These are phyloP conservation scores for Ormosia semicastrata DNA, from an alignment of 306 rosid genomes.

Conservation along the genomic window DNA sequence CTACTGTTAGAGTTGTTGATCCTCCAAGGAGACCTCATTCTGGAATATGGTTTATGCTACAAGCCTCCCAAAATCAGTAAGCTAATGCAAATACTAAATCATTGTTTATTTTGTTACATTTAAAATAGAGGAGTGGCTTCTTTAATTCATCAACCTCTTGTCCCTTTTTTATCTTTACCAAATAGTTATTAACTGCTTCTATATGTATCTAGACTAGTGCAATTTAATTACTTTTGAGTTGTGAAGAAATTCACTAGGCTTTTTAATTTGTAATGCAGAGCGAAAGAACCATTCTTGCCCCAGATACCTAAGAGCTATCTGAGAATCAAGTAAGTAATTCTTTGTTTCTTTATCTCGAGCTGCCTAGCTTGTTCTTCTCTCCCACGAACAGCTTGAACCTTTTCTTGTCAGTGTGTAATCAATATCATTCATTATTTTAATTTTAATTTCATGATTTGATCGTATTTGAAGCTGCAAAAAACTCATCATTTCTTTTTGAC, in stretches of 20 bases:
- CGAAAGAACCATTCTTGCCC: constrained; percentile 79
- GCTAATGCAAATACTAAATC: constrained; percentile 4
- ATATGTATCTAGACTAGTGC: not conserved
- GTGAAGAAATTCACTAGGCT: not conserved
- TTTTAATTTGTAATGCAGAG: constrained; percentile 55
- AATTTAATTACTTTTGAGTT: not conserved
- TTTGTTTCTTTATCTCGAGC: not conserved
- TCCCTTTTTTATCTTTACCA: not conserved
- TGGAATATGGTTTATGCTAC: constrained; percentile 93
- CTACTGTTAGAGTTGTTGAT: constrained; percentile 62
- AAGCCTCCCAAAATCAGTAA: constrained; percentile 92
- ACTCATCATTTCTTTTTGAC: constrained; percentile 21
- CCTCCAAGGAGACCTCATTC: constrained; percentile 92
- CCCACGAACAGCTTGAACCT: not conserved
- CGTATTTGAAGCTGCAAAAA: not conserved
- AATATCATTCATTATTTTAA: constrained; percentile 21
- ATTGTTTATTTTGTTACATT: not conserved
- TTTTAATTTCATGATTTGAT: not conserved
- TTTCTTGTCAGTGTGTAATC: constrained; percentile 35
- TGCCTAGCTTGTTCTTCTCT: not conserved
- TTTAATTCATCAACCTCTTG: not conserved
- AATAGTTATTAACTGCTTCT: not conserved
- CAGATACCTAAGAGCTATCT: constrained; percentile 90
- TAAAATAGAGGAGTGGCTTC: not conserved
- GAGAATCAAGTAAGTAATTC: constrained; percentile 71